Percentiles rank a stretch among this genome's conserved stretches.
Conservation (phyloP, 2,329 filamentous ascomycete species). For the Cryphonectria carpinicola region DNA sequence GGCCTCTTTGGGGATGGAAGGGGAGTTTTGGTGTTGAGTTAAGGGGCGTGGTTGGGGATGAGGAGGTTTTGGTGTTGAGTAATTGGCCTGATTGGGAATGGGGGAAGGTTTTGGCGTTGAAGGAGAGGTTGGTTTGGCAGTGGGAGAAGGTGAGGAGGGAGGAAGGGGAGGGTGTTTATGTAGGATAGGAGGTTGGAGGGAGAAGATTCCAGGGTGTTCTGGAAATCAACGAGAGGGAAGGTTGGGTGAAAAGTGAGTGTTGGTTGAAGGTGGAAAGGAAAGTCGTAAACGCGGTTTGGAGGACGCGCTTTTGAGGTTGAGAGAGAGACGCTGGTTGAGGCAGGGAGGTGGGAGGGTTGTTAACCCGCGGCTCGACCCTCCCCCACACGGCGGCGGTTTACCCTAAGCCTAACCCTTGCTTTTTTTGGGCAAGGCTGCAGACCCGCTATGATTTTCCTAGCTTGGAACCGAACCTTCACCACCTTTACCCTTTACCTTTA, state of each 20-base stretch:
- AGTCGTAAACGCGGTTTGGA: constrained; percentile 5
- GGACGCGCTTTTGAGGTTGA: constrained; percentile 8
- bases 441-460: constrained; percentile 1
- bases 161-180: not conserved
- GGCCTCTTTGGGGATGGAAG: not conserved
- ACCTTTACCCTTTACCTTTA: not conserved
- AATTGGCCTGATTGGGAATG: not conserved
- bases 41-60: not conserved
- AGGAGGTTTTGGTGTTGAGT: no score
- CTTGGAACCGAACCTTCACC: not conserved
- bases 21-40: not conserved
- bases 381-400: no score
- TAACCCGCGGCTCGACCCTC: no score
- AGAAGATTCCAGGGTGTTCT: not conserved
- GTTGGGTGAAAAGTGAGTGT: not conserved
- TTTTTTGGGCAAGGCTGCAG: not conserved
- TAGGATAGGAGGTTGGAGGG: not conserved
- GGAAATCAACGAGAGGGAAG: not conserved
- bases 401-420: not conserved
- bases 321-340: not conserved
- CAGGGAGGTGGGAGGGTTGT: not conserved
- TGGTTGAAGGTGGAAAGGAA: not conserved
- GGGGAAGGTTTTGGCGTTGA: not conserved
- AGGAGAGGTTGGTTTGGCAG: not conserved
- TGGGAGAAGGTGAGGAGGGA: not conserved